Evolutionary conservation across 805 yeast genomes (phyloP), one percentile per base, ranked within the genome.

Genomic region (Hanseniaspora vineae): DNA sequence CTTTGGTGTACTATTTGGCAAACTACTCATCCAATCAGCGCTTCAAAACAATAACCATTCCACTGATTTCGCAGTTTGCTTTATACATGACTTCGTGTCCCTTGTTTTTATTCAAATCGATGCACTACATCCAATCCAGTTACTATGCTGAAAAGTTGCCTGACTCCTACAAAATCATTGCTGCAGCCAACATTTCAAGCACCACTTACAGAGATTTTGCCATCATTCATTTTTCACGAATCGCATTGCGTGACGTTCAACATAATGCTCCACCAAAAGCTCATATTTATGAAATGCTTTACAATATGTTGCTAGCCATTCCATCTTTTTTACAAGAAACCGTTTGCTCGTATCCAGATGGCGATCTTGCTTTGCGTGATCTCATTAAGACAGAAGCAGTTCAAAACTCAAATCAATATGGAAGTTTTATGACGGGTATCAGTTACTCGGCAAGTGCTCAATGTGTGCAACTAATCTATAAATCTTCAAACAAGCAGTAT

Each of bases 181-280:
- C 44, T 20, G 60, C 61, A 51, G 50, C 57, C 59, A 45, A 57
- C 52, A 48, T 76, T 67, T 48, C 60, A n/a, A 60, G 60, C 18
- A 55, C 70, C 10, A 78, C 86, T 0, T 73, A 77, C 47, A 63
- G 90, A 51, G 94, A 84, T 60, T 81, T 80, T 49, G 47, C 79
- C 8, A 67, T 81, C 0, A 66, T 72, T 6, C 84, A 80, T 44
- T 58, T 77, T 6, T 71, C 78, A 43, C 64, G 65, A 20, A 55
- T 75, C 35, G 54, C 78, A 6, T 52, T 59, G 17, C 48, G 61
- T 29, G 69, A 70, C 51, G 56, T 71, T 13, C 62, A 76, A 3
- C 51, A 46, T n/a, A 62, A 62, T 45, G 15, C 44, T 9, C 55
- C 57, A 29, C 57, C 60, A 14, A 56, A 58, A 17, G 72, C 78